Evolutionary conservation across 2,329 filamentous ascomycete species (phyloP).

Genomic region (Pyrenophora seminiperda): DNA sequence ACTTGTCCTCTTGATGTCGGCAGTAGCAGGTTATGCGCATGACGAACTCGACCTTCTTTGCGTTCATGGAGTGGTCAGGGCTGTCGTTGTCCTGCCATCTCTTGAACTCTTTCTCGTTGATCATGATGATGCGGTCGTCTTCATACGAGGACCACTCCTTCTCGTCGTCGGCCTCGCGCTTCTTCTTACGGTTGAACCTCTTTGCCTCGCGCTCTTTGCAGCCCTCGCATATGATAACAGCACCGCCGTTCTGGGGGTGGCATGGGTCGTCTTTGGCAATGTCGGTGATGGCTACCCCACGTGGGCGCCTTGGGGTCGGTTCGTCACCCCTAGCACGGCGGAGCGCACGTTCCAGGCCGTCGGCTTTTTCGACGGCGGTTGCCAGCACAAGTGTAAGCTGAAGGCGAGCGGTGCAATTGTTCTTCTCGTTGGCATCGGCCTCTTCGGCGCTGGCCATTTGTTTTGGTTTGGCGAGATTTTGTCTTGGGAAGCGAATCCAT

Average conservation of each 20-base stretch:
- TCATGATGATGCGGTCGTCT: conserved; percentile 51
- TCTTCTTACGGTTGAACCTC: conserved; percentile 89
- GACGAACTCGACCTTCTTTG: conserved; percentile 79
- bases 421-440: conserved; percentile 73
- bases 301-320: conserved; percentile 43
- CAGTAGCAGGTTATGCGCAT: conserved; percentile 99
- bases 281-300: conserved; percentile 49
- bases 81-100: conserved; percentile 38
- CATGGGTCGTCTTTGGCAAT: conserved; percentile 66
- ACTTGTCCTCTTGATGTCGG: conserved; percentile 90
- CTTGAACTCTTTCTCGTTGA: conserved; percentile 48
- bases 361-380: conserved; percentile 81
- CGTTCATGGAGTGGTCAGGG: conserved; percentile 37
- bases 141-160: conserved; percentile 70
- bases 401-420: conserved; percentile 52
- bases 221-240: conserved; percentile 88
- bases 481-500: conserved; percentile 81
- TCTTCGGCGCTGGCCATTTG: conserved; percentile 76
- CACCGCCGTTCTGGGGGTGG: conserved; percentile 84
- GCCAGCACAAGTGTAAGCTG: conserved; percentile 73
- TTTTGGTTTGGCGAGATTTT: conserved; percentile 95
- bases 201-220: conserved; percentile 93
- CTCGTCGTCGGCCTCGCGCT: conserved; percentile 85
- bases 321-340: conserved; percentile 59
- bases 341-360: conserved; percentile 70